Evolutionary conservation across 2,329 filamentous ascomycete species (phyloP).

Genomic region (Talaromyces sp.): DNA sequence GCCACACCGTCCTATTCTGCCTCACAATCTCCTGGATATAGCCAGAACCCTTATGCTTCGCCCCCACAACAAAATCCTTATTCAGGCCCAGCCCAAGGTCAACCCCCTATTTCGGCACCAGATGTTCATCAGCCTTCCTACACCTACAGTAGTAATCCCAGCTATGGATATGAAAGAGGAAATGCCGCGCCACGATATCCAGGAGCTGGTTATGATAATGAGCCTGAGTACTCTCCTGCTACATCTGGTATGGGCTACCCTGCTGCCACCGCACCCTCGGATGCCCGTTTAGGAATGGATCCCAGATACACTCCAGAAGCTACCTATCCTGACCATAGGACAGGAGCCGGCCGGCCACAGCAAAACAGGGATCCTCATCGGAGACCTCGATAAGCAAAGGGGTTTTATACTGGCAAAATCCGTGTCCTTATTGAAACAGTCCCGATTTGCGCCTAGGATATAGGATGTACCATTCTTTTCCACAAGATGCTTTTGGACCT

Average conservation of each 20-base stretch:
- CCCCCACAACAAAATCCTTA: conserved; percentile 17
- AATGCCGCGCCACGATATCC: conserved; percentile 39
- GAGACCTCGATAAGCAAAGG: conserved; percentile 29
- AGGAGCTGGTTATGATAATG: conserved; percentile 39
- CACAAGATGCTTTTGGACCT: conserved; percentile 1
- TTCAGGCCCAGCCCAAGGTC: conserved; percentile 26
- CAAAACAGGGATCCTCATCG: conserved; percentile 36
- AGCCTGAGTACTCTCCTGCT: conserved; percentile 38
- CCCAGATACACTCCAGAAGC: conserved; percentile 41
- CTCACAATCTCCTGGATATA: conserved; percentile 14
- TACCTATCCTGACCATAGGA: conserved; percentile 30
- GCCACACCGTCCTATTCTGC: conserved; percentile 18
- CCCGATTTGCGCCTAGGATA: not conserved
- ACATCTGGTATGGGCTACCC: conserved; percentile 38
- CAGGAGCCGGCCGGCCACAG: conserved; percentile 32
- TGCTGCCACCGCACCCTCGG: conserved; percentile 35
- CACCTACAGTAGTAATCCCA: conserved; percentile 31
- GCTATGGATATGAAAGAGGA: conserved; percentile 36
- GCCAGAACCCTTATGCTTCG: conserved; percentile 33
- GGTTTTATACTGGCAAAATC: not conserved
- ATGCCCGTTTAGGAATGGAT: conserved; percentile 41
- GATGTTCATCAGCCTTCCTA: conserved; percentile 35
- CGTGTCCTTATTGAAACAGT: not conserved
- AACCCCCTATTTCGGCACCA: conserved; percentile 34
- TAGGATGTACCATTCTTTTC: not conserved